Evolutionary conservation across 1,139 yeast genomes (phyloP), one percentile per base, ranked within the genome.

Genomic region (Lodderomyces oxycetoniae): DNA sequence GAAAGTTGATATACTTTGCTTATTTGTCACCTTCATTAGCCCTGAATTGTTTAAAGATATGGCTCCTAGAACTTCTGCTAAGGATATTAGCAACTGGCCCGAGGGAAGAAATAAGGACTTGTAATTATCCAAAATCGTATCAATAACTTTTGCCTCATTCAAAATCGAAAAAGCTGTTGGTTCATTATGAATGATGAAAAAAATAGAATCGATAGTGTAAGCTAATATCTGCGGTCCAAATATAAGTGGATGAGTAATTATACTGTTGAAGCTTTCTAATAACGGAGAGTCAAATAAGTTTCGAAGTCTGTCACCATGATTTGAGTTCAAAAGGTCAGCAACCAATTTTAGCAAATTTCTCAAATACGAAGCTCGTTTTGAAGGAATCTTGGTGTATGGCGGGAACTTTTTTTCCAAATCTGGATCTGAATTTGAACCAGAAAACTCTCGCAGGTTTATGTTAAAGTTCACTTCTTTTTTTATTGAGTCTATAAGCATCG

Each of bases 161-260:
- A 89, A 68, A 32, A 89, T 82, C 3, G 86, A 72, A 50, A 74
- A 88, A 3, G 95, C 87, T 0, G 96, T 87, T 3, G 97, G 96
- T 49, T 89, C 97, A 45, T 84, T 85, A 52, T 89, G 93, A 31
- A 89, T 77, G 43, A 88, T 85, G 22, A 75, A 74, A 31, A 82
- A 74, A 16, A 88, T 71, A 14, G 82, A 74, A 44, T 78, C 84
- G 25, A 89, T 58, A 0, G 87, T 72, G 13, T 75, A 66, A 0
- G 87, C 68, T 13, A 85, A 57, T n/a, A 86, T 60, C 15, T 76
- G 70, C 21, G 79, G 77, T 0, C 96, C 96, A 61, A 88, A 86
- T 0, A 74, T 55, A 1, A 56, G 47, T 1, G 83, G 77, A 47
- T 84, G 64, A n/a, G 56, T 48, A 11, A 89, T 49, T 3, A 89